A percentile compares a stretch with the other conserved stretches of the same genome.
Evolutionary conservation across 345 rosid species (phyloP).

Genomic region (Gossypium rotundifolium): DNA sequence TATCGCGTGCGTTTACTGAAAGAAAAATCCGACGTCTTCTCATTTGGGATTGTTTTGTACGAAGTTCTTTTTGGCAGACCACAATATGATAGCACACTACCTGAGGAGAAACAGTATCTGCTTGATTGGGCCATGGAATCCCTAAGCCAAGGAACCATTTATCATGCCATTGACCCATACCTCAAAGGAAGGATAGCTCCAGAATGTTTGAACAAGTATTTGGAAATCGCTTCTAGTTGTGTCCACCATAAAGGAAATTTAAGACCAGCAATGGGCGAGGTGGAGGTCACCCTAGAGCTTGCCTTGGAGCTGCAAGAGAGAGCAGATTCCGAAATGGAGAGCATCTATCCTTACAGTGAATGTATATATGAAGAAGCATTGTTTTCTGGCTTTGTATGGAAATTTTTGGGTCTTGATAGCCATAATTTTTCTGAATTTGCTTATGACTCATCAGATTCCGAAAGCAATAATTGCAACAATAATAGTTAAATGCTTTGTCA

Average conservation of each 20-base stretch:
- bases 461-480: background rate
- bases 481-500: constrained; percentile 3
- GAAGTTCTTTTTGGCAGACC: constrained; percentile 28
- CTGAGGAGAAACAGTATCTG: no score
- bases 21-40: constrained; percentile 27
- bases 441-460: background rate
- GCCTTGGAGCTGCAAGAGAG: constrained; percentile 8
- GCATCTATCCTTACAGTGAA: background rate
- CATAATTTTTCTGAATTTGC: no score
- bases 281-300: constrained; percentile 3
- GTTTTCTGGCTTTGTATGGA: background rate
- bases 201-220: background rate
- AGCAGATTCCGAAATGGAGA: constrained; percentile 2
- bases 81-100: background rate
- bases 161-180: background rate
- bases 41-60: constrained; percentile 29
- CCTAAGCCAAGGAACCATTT: background rate
- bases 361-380: background rate
- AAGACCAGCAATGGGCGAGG: constrained; percentile 11
- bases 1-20: constrained; percentile 8
- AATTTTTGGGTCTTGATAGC: background rate
- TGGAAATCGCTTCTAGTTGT: constrained; percentile 10
- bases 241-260: background rate
- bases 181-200: constrained; percentile 7
- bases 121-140: background rate